phyloP scores from a whole-genome alignment of 2,329 filamentous ascomycete species.

The Bipolaris zeicola region DNA sequence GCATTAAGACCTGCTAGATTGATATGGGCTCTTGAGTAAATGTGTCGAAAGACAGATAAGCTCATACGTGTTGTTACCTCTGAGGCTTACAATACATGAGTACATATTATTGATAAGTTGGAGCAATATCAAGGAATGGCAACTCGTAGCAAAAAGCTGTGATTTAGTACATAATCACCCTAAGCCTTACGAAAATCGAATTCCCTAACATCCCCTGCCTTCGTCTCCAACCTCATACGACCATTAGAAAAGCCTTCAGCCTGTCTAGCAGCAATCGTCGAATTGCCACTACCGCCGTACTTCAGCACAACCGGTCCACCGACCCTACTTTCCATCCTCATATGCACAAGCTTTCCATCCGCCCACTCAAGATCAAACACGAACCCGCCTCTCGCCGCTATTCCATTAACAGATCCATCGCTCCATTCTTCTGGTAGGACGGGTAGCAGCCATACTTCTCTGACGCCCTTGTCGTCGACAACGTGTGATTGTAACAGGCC shows the following conservation, averaged over 20 bases:
- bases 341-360: conserved; percentile 22
- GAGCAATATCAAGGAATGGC: too few relatives aligned
- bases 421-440: conserved; percentile 18
- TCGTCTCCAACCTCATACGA: conserved; percentile 1
- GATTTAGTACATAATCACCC: not conserved
- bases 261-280: not conserved
- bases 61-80: too few relatives aligned
- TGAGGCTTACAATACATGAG: too few relatives aligned
- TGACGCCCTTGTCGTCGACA: conserved; percentile 1
- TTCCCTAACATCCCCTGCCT: not conserved
- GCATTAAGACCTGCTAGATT: too few relatives aligned
- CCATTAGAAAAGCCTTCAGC: not conserved
- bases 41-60: too few relatives aligned
- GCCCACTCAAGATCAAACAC: conserved; percentile 26
- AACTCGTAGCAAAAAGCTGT: not conserved
- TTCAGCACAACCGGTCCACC: conserved; percentile 5
- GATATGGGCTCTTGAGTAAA: too few relatives aligned
- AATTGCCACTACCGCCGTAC: not conserved
- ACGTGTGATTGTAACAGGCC: conserved; percentile 50
- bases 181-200: not conserved
- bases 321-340: conserved; percentile 19
- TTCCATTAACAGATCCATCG: conserved; percentile 19
- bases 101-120: too few relatives aligned
- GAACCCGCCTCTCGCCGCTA: conserved; percentile 23
- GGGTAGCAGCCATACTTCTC: conserved; percentile 15